phyloP scores from a whole-genome alignment of 1,284 basidiomycete genomes.

The Mycena sp. region DNA sequence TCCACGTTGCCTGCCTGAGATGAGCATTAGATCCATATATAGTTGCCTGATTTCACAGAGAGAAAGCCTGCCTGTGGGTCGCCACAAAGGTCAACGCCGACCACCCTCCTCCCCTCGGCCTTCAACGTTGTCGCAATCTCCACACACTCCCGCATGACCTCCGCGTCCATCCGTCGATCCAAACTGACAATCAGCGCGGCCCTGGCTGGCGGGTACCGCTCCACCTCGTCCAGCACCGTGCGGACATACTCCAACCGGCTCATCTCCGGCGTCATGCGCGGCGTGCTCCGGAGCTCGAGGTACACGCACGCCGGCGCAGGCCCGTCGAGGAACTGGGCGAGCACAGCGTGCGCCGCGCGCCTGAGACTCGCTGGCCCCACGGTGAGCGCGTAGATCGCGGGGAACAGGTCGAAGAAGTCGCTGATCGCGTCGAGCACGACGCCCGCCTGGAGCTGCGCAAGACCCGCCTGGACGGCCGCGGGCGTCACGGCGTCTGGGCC shows the following conservation, averaged over 20 bases:
- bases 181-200: slow-evolving; percentile 77
- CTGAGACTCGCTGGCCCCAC: slow-evolving; percentile 62
- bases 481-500: slow-evolving; percentile 13
- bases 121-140: slow-evolving; percentile 65
- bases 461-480: slow-evolving; percentile 50
- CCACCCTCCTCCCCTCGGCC: slow-evolving; percentile 66
- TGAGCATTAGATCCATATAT: neutral
- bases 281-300: slow-evolving; percentile 80
- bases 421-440: slow-evolving; percentile 61
- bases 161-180: slow-evolving; percentile 69
- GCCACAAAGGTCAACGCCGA: slow-evolving; percentile 85
- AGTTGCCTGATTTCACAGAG: too few relatives aligned
- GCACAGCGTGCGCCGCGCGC: slow-evolving; percentile 67
- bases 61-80: slow-evolving; percentile 60
- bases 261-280: slow-evolving; percentile 65
- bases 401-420: slow-evolving; percentile 81
- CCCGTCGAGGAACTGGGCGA: slow-evolving; percentile 67
- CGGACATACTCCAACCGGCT: slow-evolving; percentile 65
- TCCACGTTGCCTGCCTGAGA: slow-evolving; percentile 64
- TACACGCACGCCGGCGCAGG: slow-evolving; percentile 66
- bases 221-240: slow-evolving; percentile 73
- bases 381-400: slow-evolving; percentile 80
- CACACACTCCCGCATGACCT: slow-evolving; percentile 63
- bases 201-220: slow-evolving; percentile 56
- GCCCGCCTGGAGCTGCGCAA: slow-evolving; percentile 62